Base-by-base conservation (phyloP, 805 yeast species). In the Wickerhamiella nectarea region DNA sequence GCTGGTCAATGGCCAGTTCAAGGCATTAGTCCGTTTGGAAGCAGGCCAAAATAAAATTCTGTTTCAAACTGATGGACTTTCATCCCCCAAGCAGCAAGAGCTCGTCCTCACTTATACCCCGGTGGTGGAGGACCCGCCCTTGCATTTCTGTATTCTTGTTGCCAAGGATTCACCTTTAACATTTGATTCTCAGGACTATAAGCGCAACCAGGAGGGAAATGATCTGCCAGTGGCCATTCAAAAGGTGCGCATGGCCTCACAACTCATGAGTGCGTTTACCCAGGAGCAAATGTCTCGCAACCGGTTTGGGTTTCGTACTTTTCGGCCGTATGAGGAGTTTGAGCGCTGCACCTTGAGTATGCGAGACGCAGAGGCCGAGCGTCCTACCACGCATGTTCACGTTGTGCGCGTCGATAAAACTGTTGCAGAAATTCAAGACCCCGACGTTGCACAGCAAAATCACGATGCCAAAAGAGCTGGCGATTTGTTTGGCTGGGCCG, bases 221-320 rank as follows among this genome's bases (percentile, higher is more conserved):
- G 74, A 68, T 11, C 52, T 87, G 18, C 76, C 76, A n/a, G 58
- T 77, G 4, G 95, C 95, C 1, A 64, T 81, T 15, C 67, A 66
- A 50, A 84, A 84, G 57, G 58, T 89, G 50, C 74, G 91, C 53
- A 74, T 85, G 48, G 95, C 83, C 3, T 94, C 81, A 4, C 69
- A 94, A 52, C 60, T 87, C 60, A 83, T 84, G 94, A 89, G 84
- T 54, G 93, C 95, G 0, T 86, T 72, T 59, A 87, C 96, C 0
- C 77, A 76, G 52, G 96, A 87, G 52, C 95, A 86, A 56, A 84
- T 89, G 94, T 60, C 75, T 43, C 65, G 78, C 33, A 71, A 74
- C 37, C 87, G 91, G 0, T 73, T 83, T 56, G 93, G 95, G 9
- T 73, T 77, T 50, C 66, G 96, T 48, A 69, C 81, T 3, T 85